phyloP scores from a whole-genome alignment of 2,329 filamentous ascomycete species.

The Fusarium anguioides region DNA sequence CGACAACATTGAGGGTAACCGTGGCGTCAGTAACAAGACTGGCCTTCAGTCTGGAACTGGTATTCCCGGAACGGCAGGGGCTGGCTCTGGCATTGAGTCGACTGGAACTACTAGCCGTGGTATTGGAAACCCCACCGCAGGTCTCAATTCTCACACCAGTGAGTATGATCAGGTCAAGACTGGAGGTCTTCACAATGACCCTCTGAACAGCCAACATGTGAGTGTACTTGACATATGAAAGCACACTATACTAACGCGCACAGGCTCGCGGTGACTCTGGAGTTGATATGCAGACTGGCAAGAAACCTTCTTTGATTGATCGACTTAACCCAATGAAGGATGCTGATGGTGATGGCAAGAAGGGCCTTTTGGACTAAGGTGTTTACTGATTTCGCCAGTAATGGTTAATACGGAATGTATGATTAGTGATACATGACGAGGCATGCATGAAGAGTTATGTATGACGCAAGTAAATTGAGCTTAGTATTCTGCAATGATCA shows the following conservation, averaged over 20 bases:
- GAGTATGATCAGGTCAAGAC: slow-evolving; percentile 20
- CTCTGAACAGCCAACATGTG: slow-evolving; percentile 27
- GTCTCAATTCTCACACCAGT: slow-evolving; percentile 4
- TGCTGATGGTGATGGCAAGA: slow-evolving; percentile 41
- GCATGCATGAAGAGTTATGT: too few relatives aligned
- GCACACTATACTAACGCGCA: not conserved
- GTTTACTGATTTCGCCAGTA: not conserved
- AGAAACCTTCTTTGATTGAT: slow-evolving; percentile 39
- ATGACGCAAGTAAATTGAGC: not conserved
- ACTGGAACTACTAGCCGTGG: not conserved
- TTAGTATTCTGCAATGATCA: too few relatives aligned
- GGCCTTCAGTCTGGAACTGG: slow-evolving; percentile 4
- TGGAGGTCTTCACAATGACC: slow-evolving; percentile 29
- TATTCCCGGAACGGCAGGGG: not conserved
- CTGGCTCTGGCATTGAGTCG: slow-evolving; percentile 6
- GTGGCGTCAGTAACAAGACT: not conserved
- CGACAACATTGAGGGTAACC: not conserved
- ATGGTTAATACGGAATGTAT: slow-evolving; percentile 11
- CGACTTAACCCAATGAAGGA: slow-evolving; percentile 40
- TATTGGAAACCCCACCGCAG: slow-evolving; percentile 17
- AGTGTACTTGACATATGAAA: not conserved
- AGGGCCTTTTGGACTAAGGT: slow-evolving; percentile 30
- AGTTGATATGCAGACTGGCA: slow-evolving; percentile 5
- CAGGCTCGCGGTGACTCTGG: slow-evolving; percentile 29
- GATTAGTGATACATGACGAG: slow-evolving; percentile 12